A percentile compares a stretch with the other conserved stretches of the same genome.
These are phyloP conservation scores for Pseudisothecium myosuroides DNA, from an alignment of 225 moss, liverwort and hornwort species.

Conservation along the genomic window DNA sequence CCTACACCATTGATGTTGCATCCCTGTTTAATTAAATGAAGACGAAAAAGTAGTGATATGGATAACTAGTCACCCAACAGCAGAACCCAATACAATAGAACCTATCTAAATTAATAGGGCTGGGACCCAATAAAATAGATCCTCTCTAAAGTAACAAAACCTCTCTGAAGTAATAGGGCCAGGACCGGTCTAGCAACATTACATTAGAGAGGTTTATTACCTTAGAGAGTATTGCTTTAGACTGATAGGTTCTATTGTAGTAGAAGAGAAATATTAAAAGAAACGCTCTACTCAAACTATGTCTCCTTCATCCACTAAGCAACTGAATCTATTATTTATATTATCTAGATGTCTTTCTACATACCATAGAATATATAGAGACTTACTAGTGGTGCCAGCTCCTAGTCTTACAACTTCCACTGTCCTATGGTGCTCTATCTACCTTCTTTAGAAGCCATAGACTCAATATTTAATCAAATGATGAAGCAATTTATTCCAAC, in stretches of 20 bases:
- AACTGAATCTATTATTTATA: neutral
- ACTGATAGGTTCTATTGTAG: no score
- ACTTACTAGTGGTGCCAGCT: neutral
- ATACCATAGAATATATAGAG: neutral
- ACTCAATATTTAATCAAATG: neutral
- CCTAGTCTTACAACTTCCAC: neutral
- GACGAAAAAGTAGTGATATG: neutral
- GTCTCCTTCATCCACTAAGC: neutral
- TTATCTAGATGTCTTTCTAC: no score
- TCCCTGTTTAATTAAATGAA: neutral
- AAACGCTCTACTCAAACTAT: neutral
- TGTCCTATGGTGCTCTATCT: neutral
- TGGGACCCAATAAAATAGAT: no score
- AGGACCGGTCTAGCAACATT: no score
- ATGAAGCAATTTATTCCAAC: neutral
- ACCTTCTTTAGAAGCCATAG: neutral
- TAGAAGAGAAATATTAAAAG: neutral
- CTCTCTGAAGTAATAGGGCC: no score
- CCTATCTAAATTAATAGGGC: no score
- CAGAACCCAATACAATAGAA: neutral
- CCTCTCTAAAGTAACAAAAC: no score
- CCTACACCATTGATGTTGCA: neutral
- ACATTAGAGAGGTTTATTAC: no score
- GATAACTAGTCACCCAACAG: no score
- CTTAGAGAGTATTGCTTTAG: no score